Percentiles rank a stretch among this genome's conserved stretches.
phyloP scores from a whole-genome alignment of 139 green algal species.

The Bryopsis sp. region DNA sequence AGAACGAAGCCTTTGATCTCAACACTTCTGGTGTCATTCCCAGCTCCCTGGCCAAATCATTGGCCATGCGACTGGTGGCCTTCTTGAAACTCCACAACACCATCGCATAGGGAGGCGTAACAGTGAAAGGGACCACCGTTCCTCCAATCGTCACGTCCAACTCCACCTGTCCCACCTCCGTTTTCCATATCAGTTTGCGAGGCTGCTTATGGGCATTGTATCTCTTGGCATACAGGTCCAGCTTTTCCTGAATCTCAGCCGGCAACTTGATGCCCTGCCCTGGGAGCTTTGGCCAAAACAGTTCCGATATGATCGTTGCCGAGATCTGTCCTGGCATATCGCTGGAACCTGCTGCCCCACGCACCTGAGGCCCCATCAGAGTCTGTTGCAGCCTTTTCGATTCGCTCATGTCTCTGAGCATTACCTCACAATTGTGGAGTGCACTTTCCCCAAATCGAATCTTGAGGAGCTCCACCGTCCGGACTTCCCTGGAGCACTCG shows the following conservation, averaged over 20 bases:
- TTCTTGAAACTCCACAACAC: slow-evolving; percentile 7
- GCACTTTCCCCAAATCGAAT: slow-evolving; percentile 76
- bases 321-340: slow-evolving; percentile 23
- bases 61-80: slow-evolving; percentile 6
- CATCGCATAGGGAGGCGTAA: neutral
- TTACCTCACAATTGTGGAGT: slow-evolving; percentile 74
- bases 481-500: slow-evolving; percentile 70
- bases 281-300: slow-evolving; percentile 80
- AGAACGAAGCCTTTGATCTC: slow-evolving; percentile 61
- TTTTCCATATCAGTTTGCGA: slow-evolving; percentile 76
- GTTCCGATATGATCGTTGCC: slow-evolving; percentile 62
- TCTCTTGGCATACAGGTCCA: slow-evolving; percentile 31
- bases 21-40: slow-evolving; percentile 41
- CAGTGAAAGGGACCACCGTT: neutral
- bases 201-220: slow-evolving; percentile 77
- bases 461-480: slow-evolving; percentile 92
- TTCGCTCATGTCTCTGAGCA: slow-evolving; percentile 88
- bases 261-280: slow-evolving; percentile 47
- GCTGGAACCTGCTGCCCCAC: neutral
- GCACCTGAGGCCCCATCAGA: neutral
- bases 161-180: slow-evolving; percentile 59
- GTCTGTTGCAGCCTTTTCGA: slow-evolving; percentile 76
- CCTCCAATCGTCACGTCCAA: slow-evolving; percentile 47
- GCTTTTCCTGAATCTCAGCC: slow-evolving; percentile 24
- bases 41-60: slow-evolving; percentile 46